Base-by-base conservation (phyloP, 306 rosid species). In the Acacia confusa region DNA sequence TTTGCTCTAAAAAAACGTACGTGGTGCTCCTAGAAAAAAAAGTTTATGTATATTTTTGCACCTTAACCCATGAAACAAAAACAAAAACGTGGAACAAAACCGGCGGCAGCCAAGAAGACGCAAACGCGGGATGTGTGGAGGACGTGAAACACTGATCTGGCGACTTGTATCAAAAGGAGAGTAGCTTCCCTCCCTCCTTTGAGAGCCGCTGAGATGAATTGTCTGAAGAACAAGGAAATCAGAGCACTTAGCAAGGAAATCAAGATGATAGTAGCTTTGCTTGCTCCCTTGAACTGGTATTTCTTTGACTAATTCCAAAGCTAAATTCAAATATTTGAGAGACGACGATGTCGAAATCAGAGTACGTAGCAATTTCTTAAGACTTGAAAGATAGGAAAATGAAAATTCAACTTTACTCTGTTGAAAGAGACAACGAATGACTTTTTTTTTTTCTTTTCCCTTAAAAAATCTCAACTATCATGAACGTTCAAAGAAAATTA, bases 61-160 rank as follows among this genome's bases (percentile, higher is more conserved):
- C n/a, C n/a, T n/a, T n/a, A n/a, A n/a, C n/a, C n/a, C n/a, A n/a
- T n/a, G n/a, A n/a, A n/a, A n/a, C n/a, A n/a, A n/a, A n/a, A n/a
- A n/a, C n/a, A 34, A 34, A 34, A 5, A 36, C 40, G 40, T 36
- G 40, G 40, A 5, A 5, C 40, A 36, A 7, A 34, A 34, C 38
- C 40, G 8, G 40, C 40, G 40, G 40, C 40, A 1, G 1, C 40
- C 40, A 36, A 36, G 40, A 36, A 6, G 8, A 36, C 40, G 7
- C 40, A 6, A 0, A 6, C 7, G 40, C 0, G 98, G 88, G 9
- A 95, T 89, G 64, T 98, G 90, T 1, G 88, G 93, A 95, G 85
- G 98, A 93, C 79, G 89, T 93, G 83, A 95, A 95, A 36, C 93
- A 85, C 74, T 91, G 92, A 76, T 89, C 96, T 14, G 82, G 83